phyloP scores from a whole-genome alignment of 2,329 filamentous ascomycete species.

The Ceratocystis variospora region DNA sequence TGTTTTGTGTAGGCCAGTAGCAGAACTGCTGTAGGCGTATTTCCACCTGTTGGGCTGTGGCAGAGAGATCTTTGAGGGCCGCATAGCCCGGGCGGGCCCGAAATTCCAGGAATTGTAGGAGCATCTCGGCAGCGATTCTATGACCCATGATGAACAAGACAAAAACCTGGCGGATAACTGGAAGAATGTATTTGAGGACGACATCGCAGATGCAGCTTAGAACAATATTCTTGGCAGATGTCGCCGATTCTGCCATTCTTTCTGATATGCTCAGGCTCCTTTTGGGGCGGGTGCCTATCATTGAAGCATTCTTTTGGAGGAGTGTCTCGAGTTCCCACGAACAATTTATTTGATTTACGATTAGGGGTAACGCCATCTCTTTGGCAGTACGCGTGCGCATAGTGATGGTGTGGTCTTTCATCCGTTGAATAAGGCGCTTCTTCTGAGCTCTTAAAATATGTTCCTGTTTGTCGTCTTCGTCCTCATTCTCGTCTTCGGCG shows the following conservation, averaged over 20 bases:
- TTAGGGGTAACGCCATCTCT: conserved; percentile 64
- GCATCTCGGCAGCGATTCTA: conserved; percentile 63
- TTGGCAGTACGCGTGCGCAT: conserved; percentile 65
- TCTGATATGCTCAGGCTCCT: conserved; percentile 86
- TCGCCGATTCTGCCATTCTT: conserved; percentile 83
- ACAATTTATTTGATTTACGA: conserved; percentile 92
- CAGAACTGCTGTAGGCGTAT: conserved; percentile 96
- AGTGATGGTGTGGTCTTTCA: conserved; percentile 75
- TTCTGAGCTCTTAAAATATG: conserved; percentile 44
- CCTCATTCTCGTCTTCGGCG: conserved; percentile 47
- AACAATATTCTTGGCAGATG: conserved; percentile 66
- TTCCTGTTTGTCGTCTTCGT: conserved; percentile 56
- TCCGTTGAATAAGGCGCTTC: conserved; percentile 62
- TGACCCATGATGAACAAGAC: conserved; percentile 68
- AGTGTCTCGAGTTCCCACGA: conserved; percentile 77
- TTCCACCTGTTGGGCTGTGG: conserved; percentile 92
- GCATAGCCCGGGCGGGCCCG: conserved; percentile 61
- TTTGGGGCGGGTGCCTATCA: conserved; percentile 68
- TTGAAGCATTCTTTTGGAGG: conserved; percentile 77
- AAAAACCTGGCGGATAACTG: conserved; percentile 57
- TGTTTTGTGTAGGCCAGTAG: conserved; percentile 96
- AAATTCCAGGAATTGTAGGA: conserved; percentile 74
- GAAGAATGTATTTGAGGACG: conserved; percentile 62
- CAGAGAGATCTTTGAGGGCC: conserved; percentile 87
- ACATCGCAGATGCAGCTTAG: conserved; percentile 55